phyloP scores from a whole-genome alignment of 2,329 filamentous ascomycete species.

The Clonostachys rosea region DNA sequence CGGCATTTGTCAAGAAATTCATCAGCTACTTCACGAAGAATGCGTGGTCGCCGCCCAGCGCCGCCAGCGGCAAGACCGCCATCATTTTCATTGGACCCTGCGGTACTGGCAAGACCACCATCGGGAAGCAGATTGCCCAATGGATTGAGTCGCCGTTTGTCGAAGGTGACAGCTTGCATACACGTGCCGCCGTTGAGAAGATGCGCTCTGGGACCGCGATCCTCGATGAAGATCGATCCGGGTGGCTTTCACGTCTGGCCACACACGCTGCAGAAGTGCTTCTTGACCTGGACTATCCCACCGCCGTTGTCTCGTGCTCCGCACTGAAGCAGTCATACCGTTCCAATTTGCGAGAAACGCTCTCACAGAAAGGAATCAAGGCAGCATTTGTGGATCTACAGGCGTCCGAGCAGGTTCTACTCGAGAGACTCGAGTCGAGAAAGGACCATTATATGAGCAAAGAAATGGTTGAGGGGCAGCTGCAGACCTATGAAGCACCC shows the following conservation, averaged over 20 bases:
- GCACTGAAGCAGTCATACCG: slow-evolving; percentile 26
- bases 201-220: slow-evolving; percentile 22
- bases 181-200: slow-evolving; percentile 17
- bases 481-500: slow-evolving; percentile 19
- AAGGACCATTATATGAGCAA: slow-evolving; percentile 27
- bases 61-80: slow-evolving; percentile 25
- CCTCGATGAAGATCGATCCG: slow-evolving; percentile 20
- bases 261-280: slow-evolving; percentile 12
- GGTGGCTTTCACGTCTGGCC: slow-evolving; percentile 20
- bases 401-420: slow-evolving; percentile 16
- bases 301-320: slow-evolving; percentile 30
- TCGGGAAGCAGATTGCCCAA: slow-evolving; percentile 20
- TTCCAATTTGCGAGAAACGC: slow-evolving; percentile 16
- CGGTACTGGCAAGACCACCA: slow-evolving; percentile 32
- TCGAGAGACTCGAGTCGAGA: slow-evolving; percentile 15
- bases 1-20: slow-evolving; percentile 29
- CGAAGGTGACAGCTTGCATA: slow-evolving; percentile 33
- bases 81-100: slow-evolving; percentile 31
- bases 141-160: slow-evolving; percentile 23
- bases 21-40: slow-evolving; percentile 22
- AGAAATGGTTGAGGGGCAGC: slow-evolving; percentile 25
- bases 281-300: slow-evolving; percentile 14
- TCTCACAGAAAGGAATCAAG: slow-evolving; percentile 9
- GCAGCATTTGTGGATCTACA: slow-evolving; percentile 30
- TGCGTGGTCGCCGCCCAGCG: slow-evolving; percentile 34